Percentiles rank a stretch among this genome's conserved stretches.
phyloP scores from a whole-genome alignment of 345 rosid species.

The Draba incana region DNA sequence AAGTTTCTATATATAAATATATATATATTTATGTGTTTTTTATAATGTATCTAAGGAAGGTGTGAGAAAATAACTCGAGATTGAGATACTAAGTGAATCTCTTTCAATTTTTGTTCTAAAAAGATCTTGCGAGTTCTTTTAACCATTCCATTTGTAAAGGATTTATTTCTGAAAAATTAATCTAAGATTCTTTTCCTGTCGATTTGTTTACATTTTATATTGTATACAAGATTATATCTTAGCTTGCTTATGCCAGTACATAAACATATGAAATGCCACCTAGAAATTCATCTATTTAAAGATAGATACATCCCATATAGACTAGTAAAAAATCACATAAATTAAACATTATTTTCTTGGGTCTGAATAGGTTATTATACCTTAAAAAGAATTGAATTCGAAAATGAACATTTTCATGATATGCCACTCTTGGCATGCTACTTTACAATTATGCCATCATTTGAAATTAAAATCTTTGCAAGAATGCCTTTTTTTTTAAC shows the following conservation, averaged over 20 bases:
- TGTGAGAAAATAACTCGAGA: constrained; percentile 37
- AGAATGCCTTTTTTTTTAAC: no score
- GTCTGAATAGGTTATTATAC: no score
- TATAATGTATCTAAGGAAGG: constrained; percentile 31
- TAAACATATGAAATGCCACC: no score
- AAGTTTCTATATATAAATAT: neutral
- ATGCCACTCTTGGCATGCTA: no score
- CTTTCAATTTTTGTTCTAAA: constrained; percentile 25
- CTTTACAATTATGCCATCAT: no score
- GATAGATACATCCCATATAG: no score
- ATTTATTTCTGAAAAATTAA: constrained; percentile 26
- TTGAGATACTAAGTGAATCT: constrained; percentile 51
- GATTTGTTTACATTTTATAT: neutral
- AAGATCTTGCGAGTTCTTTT: constrained; percentile 29
- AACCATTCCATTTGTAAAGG: constrained; percentile 32
- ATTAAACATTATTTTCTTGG: no score
- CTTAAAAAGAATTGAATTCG: no score
- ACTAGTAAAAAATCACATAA: no score
- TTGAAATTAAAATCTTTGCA: no score
- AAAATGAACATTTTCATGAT: no score
- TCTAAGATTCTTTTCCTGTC: constrained; percentile 14
- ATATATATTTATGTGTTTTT: constrained; percentile 1
- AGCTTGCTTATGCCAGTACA: neutral
- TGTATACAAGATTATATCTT: neutral
- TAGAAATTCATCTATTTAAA: no score